These are phyloP conservation scores for Cyanidiococcus yangmingshanensis DNA, from an alignment of 23 red algal genomes.

Conservation along the genomic window DNA sequence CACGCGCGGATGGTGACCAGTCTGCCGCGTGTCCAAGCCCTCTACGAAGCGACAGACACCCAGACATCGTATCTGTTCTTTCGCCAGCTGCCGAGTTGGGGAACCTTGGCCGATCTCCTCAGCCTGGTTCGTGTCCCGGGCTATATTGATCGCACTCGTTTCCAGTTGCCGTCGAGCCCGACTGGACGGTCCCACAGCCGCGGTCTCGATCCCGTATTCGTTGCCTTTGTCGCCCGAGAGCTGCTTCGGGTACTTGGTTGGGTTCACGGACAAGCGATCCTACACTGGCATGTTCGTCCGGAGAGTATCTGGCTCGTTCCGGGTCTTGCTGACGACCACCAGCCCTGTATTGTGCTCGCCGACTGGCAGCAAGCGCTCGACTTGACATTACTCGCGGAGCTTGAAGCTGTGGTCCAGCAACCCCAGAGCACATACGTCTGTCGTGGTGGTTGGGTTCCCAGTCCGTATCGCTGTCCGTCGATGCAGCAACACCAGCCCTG, in stretches of 20 bases:
- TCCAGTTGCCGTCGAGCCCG: neutral
- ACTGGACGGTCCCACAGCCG: neutral
- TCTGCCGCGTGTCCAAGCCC: neutral
- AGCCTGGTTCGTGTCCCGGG: neutral
- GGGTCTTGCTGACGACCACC: neutral
- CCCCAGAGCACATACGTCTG: neutral
- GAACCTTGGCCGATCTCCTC: neutral
- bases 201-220: neutral
- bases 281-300: neutral
- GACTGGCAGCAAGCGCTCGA: neutral
- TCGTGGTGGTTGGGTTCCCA: slow-evolving; percentile 14
- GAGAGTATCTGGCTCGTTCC: neutral
- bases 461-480: neutral
- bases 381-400: neutral
- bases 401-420: neutral
- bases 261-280: neutral
- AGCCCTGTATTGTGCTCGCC: neutral
- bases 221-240: neutral
- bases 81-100: neutral
- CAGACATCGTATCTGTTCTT: neutral
- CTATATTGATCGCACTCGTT: neutral
- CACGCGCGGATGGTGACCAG: neutral
- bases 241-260: neutral
- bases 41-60: neutral
- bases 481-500: slow-evolving; percentile 3